These are phyloP conservation scores for Penicillium sp. DNA, from an alignment of 2,329 filamentous ascomycete species.

Conservation along the genomic window DNA sequence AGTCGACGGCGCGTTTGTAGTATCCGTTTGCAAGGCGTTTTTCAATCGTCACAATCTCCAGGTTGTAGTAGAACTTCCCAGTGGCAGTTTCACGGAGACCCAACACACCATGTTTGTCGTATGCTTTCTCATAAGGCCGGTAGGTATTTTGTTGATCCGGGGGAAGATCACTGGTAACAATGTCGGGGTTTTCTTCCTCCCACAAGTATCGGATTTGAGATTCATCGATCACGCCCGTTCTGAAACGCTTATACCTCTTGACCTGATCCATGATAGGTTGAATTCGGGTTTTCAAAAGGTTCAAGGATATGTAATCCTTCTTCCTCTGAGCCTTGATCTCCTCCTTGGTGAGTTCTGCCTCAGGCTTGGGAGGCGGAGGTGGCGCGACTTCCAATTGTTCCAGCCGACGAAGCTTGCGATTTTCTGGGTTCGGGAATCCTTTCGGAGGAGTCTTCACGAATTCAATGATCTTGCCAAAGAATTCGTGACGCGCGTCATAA, in stretches of 20 bases:
- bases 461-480: conserved; percentile 70
- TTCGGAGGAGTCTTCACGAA: conserved; percentile 76
- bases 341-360: conserved; percentile 65
- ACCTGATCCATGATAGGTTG: conserved; percentile 98
- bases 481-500: conserved; percentile 64
- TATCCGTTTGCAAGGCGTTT: conserved; percentile 95
- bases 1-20: conserved; percentile 87
- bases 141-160: conserved; percentile 56
- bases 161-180: conserved; percentile 59
- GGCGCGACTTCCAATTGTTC: conserved; percentile 74
- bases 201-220: conserved; percentile 75
- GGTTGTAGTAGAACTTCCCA: conserved; percentile 89
- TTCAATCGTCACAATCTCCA: conserved; percentile 90
- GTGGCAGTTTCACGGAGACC: conserved; percentile 73
- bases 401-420: conserved; percentile 81
- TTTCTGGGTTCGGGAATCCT: conserved; percentile 82
- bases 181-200: conserved; percentile 73
- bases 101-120: conserved; percentile 73
- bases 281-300: conserved; percentile 81
- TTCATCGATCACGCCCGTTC: conserved; percentile 73
- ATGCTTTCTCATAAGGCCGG: conserved; percentile 75
- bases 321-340: conserved; percentile 78
- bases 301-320: conserved; percentile 77
- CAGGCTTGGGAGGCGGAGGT: conserved; percentile 62
- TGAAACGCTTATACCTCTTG: conserved; percentile 88